phyloP scores from a whole-genome alignment of 176 grass and related monocot genomes.

The Themeda triandra region DNA sequence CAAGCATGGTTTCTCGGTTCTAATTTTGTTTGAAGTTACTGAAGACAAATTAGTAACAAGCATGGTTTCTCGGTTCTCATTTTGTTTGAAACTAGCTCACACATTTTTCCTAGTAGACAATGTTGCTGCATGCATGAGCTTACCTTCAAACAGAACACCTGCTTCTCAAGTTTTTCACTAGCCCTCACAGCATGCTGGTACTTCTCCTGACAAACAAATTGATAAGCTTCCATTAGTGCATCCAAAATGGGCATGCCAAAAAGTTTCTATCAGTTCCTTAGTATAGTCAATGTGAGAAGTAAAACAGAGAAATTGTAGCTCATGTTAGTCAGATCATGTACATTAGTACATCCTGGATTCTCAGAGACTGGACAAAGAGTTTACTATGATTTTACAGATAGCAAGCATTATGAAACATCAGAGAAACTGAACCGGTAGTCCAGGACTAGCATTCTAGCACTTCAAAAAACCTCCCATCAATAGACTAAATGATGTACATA shows the following conservation, averaged over 20 bases:
- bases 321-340: background rate
- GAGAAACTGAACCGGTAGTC: background rate
- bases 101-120: background rate
- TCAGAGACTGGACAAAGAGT: background rate
- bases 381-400: background rate
- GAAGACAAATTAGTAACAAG: background rate
- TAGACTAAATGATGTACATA: background rate
- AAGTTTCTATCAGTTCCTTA: background rate
- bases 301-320: background rate
- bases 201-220: conserved; percentile 45
- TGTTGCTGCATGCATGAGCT: background rate
- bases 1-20: background rate
- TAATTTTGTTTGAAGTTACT: background rate
- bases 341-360: background rate
- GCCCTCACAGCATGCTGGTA: conserved; percentile 28
- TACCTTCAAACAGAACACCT: conserved; percentile 42
- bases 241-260: background rate
- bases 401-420: conserved; percentile 14
- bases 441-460: background rate
- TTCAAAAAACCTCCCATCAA: background rate
- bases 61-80: background rate
- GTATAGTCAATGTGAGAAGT: background rate
- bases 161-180: conserved; percentile 50
- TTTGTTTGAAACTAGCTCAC: background rate
- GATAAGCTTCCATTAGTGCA: background rate